phyloP scores from a whole-genome alignment of 805 yeast species.

The Nakazawaea anatomiae region DNA sequence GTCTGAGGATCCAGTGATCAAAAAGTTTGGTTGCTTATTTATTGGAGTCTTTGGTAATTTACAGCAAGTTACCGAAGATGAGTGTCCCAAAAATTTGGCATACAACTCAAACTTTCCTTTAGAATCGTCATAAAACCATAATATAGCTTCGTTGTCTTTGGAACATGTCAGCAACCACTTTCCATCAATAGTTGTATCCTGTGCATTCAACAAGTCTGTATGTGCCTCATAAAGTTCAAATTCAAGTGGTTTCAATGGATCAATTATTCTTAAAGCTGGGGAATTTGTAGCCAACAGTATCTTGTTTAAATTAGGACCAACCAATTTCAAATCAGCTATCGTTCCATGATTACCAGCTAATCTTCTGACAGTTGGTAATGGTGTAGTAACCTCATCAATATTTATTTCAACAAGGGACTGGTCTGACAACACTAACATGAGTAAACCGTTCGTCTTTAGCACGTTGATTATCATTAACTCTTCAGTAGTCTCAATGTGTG shows the following conservation, averaged over 20 bases:
- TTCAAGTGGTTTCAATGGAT: conserved; percentile 55
- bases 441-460: conserved; percentile 23
- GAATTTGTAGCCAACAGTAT: conserved; percentile 93
- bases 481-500: conserved; percentile 57
- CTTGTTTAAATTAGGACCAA: conserved; percentile 51
- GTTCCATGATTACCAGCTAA: conserved; percentile 95
- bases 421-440: conserved; percentile 65
- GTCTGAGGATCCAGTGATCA: conserved; percentile 82
- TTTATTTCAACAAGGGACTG: conserved; percentile 55
- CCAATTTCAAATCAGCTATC: conserved; percentile 80
- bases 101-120: conserved; percentile 34
- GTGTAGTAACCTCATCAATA: conserved; percentile 19
- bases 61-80: conserved; percentile 79
- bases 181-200: conserved; percentile 79
- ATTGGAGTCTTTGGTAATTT: conserved; percentile 56
- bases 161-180: conserved; percentile 88
- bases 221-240: conserved; percentile 74
- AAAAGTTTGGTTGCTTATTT: conserved; percentile 49
- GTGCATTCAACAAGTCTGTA: conserved; percentile 71
- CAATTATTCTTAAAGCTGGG: conserved; percentile 75
- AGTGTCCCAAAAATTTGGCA: conserved; percentile 78
- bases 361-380: conserved; percentile 41
- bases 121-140: conserved; percentile 66
- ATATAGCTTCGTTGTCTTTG: conserved; percentile 77
- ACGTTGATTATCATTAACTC: conserved; percentile 69